Conservation (phyloP, 345 rosid genomes). For the Raphanus raphanistrum region DNA sequence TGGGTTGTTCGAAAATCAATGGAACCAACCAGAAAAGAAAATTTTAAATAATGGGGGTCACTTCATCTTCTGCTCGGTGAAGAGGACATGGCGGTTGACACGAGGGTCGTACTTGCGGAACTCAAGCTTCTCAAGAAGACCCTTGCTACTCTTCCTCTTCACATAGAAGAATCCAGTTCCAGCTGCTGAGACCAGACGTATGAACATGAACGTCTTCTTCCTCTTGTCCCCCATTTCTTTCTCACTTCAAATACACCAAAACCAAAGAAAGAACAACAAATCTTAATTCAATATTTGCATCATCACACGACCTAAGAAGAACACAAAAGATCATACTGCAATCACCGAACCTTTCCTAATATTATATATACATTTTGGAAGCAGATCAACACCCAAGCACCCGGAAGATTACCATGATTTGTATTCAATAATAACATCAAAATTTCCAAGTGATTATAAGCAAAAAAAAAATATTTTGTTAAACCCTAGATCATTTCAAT, state of each 20-base stretch:
- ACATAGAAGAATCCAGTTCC: conserved; percentile 98
- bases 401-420: too few relatives aligned
- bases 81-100: conserved; percentile 88
- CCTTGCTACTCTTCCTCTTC: conserved; percentile 83
- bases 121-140: conserved; percentile 80
- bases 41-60: too few relatives aligned
- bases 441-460: neutral
- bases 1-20: neutral
- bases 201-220: conserved; percentile 59
- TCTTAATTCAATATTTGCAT: neutral
- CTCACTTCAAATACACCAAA: neutral
- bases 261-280: neutral
- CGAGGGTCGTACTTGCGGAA: conserved; percentile 92
- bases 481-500: neutral
- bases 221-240: conserved; percentile 66
- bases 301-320: neutral
- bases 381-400: neutral
- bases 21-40: neutral
- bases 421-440: neutral
- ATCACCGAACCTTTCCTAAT: neutral
- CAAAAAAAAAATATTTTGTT: neutral
- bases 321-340: neutral
- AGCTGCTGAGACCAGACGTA: conserved; percentile 90
- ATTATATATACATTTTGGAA: neutral
- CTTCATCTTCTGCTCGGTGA: conserved; percentile 93